A percentile compares a stretch with the other conserved stretches of the same genome.
Conservation (phyloP, 106 monocot species). For the Dioscorea alata region DNA sequence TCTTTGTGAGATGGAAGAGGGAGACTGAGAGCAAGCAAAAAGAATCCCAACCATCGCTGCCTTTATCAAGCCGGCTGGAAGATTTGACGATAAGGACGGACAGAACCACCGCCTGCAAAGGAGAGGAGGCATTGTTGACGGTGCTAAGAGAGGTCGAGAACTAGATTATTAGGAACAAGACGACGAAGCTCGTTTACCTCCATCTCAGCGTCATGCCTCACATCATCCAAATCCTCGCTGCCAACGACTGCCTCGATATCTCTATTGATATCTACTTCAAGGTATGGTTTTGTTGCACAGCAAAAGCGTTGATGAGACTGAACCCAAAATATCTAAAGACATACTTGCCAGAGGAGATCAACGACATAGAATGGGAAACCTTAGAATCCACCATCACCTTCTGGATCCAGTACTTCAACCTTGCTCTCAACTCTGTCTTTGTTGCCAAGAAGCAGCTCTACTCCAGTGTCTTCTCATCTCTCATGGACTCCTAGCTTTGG, state of each 20-base stretch:
- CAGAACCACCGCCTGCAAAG: too few species aligned
- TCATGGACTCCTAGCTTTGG: constrained; percentile 43
- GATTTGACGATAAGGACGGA: too few species aligned
- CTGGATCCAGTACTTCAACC: constrained; percentile 42
- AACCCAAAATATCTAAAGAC: constrained; percentile 40
- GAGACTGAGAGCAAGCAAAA: too few species aligned
- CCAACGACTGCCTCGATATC: constrained; percentile 54
- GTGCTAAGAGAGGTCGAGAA: too few species aligned
- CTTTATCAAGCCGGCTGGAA: too few species aligned
- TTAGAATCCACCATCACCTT: constrained; percentile 38
- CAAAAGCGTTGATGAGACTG: constrained; percentile 49
- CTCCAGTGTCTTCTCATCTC: constrained; percentile 14
- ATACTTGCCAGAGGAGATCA: constrained; percentile 41
- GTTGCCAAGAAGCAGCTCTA: constrained; percentile 41
- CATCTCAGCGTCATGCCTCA: too few species aligned
- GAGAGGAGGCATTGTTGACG: too few species aligned
- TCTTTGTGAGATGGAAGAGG: too few species aligned
- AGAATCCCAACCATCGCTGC: too few species aligned
- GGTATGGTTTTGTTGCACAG: constrained; percentile 40
- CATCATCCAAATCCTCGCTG: constrained; percentile 30
- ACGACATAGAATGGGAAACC: constrained; percentile 45
- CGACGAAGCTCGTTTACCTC: too few species aligned
- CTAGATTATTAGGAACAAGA: too few species aligned
- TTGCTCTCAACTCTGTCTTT: constrained; percentile 28
- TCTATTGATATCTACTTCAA: constrained; percentile 53